Percentiles rank a stretch among this genome's conserved stretches.
Conservation (phyloP, 495 filamentous ascomycete genomes). For the Aspergillus kassunensis region DNA sequence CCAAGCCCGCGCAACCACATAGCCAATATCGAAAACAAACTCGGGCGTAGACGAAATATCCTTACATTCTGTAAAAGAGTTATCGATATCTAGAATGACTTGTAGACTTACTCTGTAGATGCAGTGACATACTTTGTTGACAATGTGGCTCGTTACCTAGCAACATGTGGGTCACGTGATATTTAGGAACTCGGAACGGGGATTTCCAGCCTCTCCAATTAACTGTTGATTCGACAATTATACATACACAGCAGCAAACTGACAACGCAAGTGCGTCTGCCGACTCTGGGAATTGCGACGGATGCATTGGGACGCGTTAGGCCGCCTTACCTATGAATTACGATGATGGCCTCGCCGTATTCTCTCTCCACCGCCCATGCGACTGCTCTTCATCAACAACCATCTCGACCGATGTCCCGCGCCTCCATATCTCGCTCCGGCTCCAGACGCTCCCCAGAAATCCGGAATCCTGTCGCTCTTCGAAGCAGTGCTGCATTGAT, state of each 20-base stretch:
- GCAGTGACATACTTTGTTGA: slow-evolving; percentile 13
- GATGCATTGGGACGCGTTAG: slow-evolving; percentile 19
- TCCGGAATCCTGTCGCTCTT: slow-evolving; percentile 19
- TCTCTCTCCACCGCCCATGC: slow-evolving; percentile 36
- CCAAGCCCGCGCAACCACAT: too few relatives aligned
- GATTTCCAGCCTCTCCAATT: slow-evolving; percentile 23
- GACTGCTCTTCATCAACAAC: slow-evolving; percentile 32
- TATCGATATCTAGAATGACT: too few relatives aligned
- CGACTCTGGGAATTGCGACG: slow-evolving; percentile 10
- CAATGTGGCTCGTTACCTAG: slow-evolving; percentile 13
- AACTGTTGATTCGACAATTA: slow-evolving; percentile 11
- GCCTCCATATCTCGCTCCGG: slow-evolving; percentile 38
- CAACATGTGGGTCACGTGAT: slow-evolving; percentile 22
- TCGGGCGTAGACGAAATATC: too few relatives aligned
- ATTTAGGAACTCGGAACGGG: background rate
- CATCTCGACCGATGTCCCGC: slow-evolving; percentile 38
- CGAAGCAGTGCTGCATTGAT: slow-evolving; percentile 19
- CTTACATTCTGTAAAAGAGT: too few relatives aligned
- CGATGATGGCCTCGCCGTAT: slow-evolving; percentile 39
- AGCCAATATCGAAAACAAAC: too few relatives aligned
- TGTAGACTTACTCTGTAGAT: background rate
- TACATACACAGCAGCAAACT: slow-evolving; percentile 13
- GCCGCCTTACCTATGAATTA: slow-evolving; percentile 15
- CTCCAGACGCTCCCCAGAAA: slow-evolving; percentile 38
- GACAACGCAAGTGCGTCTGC: slow-evolving; percentile 9